These are phyloP conservation scores for Takakia lepidozioides DNA, from an alignment of 225 moss, liverwort and hornwort species.

Conservation along the genomic window DNA sequence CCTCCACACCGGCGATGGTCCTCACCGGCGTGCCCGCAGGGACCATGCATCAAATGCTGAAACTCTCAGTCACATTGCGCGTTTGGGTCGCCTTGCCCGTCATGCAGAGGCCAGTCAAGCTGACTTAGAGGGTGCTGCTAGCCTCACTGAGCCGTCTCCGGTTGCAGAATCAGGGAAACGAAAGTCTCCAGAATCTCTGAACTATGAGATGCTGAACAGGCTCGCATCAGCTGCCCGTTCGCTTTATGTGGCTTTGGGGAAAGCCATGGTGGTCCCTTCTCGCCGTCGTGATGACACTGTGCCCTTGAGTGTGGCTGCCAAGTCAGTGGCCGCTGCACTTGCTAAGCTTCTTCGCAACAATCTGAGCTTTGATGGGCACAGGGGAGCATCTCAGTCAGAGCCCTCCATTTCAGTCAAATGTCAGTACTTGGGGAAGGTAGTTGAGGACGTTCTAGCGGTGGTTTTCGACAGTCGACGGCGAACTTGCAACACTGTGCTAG, in stretches of 20 bases:
- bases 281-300: conserved; percentile 86
- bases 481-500: conserved; percentile 79
- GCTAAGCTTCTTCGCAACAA: conserved; percentile 76
- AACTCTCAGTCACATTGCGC: conserved; percentile 83
- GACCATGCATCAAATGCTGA: conserved; percentile 70
- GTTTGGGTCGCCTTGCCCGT: conserved; percentile 70
- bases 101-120: conserved; percentile 67
- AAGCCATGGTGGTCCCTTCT: conserved; percentile 85
- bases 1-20: conserved; percentile 65
- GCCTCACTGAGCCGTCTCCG: conserved; percentile 55
- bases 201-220: conserved; percentile 86
- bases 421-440: conserved; percentile 88
- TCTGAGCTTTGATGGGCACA: conserved; percentile 65
- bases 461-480: conserved; percentile 90
- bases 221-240: conserved; percentile 62
- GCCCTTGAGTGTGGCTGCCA: conserved; percentile 66
- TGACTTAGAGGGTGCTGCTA: conserved; percentile 53
- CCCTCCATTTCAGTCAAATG: conserved; percentile 71
- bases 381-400: conserved; percentile 24
- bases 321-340: conserved; percentile 72
- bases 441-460: conserved; percentile 69
- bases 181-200: conserved; percentile 76
- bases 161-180: conserved; percentile 54
- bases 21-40: conserved; percentile 72
- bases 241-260: conserved; percentile 82